Conservation (phyloP, 345 rosid species). For the Linum trigynum region DNA sequence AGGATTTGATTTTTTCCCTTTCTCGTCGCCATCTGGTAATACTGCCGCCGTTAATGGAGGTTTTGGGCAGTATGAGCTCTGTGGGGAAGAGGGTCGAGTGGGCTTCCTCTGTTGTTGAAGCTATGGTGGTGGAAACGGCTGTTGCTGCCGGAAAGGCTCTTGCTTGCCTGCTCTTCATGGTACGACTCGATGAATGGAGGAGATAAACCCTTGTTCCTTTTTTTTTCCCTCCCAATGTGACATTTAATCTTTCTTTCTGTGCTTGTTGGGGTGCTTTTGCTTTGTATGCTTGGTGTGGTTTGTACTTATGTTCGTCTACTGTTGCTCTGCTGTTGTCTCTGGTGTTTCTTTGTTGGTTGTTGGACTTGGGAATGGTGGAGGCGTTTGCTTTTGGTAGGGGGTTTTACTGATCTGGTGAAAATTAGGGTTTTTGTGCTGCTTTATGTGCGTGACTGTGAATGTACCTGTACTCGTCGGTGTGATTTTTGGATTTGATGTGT, state of each 20-base stretch:
- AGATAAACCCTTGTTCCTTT: background rate
- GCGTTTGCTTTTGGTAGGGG: background rate
- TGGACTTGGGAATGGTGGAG: background rate
- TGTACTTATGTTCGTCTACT: background rate
- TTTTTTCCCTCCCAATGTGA: background rate
- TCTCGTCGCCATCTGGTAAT: background rate
- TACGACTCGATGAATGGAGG: conserved; percentile 9
- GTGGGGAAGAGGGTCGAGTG: conserved; percentile 22
- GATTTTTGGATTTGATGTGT: too few species aligned
- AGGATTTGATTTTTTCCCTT: background rate
- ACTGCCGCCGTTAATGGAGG: conserved; percentile 28
- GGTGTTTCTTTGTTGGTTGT: background rate
- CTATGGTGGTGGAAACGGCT: conserved; percentile 23
- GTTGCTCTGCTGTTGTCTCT: background rate
- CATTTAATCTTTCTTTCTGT: background rate
- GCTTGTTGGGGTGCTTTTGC: background rate
- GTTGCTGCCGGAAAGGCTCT: conserved; percentile 30
- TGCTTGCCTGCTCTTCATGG: conserved; percentile 37
- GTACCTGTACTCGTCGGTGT: too few species aligned
- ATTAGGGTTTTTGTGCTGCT: conserved; percentile 5
- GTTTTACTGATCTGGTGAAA: background rate
- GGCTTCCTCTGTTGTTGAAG: conserved; percentile 29
- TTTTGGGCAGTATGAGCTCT: conserved; percentile 21
- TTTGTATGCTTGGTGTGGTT: conserved; percentile 1
- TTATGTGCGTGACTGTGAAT: too few species aligned